These are phyloP conservation scores for Aurantiochytrium sp. DNA, from an alignment of 108 stramenopile species.

Conservation along the genomic window DNA sequence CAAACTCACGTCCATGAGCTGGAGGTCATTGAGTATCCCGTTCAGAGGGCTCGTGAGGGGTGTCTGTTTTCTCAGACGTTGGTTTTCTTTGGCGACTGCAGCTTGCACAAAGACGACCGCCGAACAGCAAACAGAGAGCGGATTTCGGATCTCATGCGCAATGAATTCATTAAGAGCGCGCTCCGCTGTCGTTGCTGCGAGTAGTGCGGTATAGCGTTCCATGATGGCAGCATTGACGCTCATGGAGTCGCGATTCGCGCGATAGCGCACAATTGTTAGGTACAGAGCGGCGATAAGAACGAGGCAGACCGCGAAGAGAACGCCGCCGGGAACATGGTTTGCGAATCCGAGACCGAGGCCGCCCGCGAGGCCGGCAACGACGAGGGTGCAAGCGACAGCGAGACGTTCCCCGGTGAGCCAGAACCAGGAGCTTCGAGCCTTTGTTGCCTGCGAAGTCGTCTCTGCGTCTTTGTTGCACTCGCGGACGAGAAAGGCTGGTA, in stretches of 20 bases:
- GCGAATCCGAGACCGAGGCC: background rate
- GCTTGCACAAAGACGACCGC: background rate
- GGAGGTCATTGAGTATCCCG: background rate
- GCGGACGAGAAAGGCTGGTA: background rate
- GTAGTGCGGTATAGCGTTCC: background rate
- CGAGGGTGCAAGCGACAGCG: background rate
- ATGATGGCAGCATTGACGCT: background rate
- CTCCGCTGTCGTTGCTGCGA: background rate
- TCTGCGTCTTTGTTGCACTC: background rate
- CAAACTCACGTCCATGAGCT: background rate
- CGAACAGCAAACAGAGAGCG: background rate
- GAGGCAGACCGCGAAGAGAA: background rate
- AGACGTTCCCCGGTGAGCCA: background rate
- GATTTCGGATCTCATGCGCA: conserved; percentile 2
- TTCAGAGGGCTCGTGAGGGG: background rate
- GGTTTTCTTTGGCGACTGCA: background rate
- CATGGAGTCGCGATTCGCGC: background rate
- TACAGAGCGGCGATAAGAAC: background rate
- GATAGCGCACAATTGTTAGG: background rate
- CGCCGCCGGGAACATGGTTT: background rate
- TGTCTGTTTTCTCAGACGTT: background rate
- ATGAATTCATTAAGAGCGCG: background rate
- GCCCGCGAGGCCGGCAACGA: background rate
- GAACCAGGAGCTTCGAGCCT: background rate
- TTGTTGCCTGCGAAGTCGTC: background rate